phyloP scores from a whole-genome alignment of 106 monocot genomes.

The Vanilla planifolia region DNA sequence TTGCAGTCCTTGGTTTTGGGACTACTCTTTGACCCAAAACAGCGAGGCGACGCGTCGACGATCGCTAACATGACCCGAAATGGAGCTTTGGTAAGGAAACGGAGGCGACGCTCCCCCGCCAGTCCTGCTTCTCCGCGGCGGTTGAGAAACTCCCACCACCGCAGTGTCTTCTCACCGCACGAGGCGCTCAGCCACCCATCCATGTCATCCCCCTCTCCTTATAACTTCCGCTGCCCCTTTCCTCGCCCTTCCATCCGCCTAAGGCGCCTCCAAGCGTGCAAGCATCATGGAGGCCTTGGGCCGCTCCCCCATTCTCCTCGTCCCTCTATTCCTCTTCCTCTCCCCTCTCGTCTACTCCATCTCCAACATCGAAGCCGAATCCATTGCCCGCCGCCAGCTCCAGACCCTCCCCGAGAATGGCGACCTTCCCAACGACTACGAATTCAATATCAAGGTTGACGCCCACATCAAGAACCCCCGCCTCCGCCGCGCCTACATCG shows the following conservation, averaged over 20 bases:
- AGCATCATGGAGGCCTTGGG: slow-evolving; percentile 7
- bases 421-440: slow-evolving; percentile 22
- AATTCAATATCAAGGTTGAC: slow-evolving; percentile 9
- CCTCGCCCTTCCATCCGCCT: neutral
- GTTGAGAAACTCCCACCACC: no score
- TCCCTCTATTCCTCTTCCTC: neutral
- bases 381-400: slow-evolving; percentile 28
- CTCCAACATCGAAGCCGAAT: slow-evolving; percentile 4
- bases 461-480: slow-evolving; percentile 23
- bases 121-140: no score
- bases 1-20: no score
- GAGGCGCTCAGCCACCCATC: neutral
- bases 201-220: neutral
- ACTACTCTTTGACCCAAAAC: no score
- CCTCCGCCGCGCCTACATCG: slow-evolving; percentile 31
- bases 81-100: neutral
- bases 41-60: no score
- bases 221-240: neutral
- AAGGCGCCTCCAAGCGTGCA: neutral
- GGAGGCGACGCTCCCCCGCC: no score
- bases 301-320: slow-evolving; percentile 5
- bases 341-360: neutral
- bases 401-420: slow-evolving; percentile 18
- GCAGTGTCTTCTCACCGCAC: slow-evolving; percentile 2
- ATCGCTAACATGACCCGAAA: neutral